Evolutionary conservation across 1,284 basidiomycete genomes (phyloP).

Genomic region (Cutaneotrichosporon sp.): DNA sequence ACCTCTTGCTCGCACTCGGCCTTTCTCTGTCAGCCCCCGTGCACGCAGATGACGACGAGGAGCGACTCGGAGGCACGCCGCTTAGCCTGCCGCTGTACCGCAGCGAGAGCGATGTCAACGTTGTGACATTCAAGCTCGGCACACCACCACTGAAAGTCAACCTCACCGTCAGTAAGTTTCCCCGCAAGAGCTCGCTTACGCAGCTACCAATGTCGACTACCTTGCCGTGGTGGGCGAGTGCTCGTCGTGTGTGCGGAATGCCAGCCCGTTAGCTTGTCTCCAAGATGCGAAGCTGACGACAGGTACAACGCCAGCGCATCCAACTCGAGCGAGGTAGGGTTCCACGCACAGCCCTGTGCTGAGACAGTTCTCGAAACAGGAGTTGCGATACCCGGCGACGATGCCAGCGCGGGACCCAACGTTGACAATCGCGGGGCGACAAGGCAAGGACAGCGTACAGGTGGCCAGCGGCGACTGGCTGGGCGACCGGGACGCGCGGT

Average conservation of each 20-base stretch:
- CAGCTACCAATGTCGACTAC: conserved; percentile 6
- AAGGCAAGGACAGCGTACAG: too few relatives aligned
- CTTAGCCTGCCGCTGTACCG: conserved; percentile 33
- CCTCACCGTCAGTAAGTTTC: conserved; percentile 36
- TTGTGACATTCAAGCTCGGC: conserved; percentile 31
- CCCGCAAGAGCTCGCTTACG: not conserved
- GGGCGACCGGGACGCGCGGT: not conserved
- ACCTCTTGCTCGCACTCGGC: too few relatives aligned
- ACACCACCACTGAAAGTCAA: conserved; percentile 31
- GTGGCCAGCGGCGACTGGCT: too few relatives aligned
- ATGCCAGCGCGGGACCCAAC: too few relatives aligned
- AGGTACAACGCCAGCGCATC: conserved; percentile 4
- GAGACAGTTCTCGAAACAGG: too few relatives aligned
- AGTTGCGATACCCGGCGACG: too few relatives aligned
- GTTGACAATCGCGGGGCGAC: too few relatives aligned
- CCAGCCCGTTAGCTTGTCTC: too few relatives aligned
- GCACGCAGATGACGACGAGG: conserved; percentile 6
- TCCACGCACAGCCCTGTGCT: too few relatives aligned
- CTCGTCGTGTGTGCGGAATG: not conserved
- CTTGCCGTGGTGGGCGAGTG: conserved; percentile 1
- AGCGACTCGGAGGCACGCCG: conserved; percentile 29
- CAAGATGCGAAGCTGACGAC: not conserved
- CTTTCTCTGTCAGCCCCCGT: not conserved
- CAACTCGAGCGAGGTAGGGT: not conserved
- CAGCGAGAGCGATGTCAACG: conserved; percentile 28